Percentiles rank a stretch among this genome's conserved stretches.
phyloP scores from a whole-genome alignment of 371 early-diverging fungal species.

The Nematocida ironsii region DNA sequence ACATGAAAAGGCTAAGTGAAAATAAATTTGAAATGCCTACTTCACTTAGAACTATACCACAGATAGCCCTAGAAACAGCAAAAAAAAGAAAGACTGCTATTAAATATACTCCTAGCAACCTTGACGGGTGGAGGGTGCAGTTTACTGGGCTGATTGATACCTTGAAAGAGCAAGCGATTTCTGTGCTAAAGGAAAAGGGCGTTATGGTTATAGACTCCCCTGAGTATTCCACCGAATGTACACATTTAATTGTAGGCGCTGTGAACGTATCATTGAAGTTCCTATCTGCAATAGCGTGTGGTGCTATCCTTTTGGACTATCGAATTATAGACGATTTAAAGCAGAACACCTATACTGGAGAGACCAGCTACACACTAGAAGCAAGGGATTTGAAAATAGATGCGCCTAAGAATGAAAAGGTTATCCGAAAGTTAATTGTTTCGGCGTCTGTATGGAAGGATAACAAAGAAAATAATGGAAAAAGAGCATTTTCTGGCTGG shows the following conservation, averaged over 20 bases:
- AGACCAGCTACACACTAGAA: slow-evolving; percentile 1
- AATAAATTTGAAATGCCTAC: not conserved
- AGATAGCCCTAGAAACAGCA: slow-evolving; percentile 7
- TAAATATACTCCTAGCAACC: not conserved
- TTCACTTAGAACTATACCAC: not conserved
- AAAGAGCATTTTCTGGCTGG: slow-evolving; percentile 68
- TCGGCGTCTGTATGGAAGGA: slow-evolving; percentile 27
- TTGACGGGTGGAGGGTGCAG: slow-evolving; percentile 61
- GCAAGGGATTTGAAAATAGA: slow-evolving; percentile 12
- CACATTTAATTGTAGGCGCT: slow-evolving; percentile 69
- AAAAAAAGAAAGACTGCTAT: slow-evolving; percentile 31
- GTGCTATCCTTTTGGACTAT: slow-evolving; percentile 65
- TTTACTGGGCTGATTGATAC: slow-evolving; percentile 64
- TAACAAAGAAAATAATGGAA: slow-evolving; percentile 35
- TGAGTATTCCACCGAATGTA: slow-evolving; percentile 51
- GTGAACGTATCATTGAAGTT: slow-evolving; percentile 68
- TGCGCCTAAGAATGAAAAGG: slow-evolving; percentile 28
- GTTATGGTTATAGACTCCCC: slow-evolving; percentile 45
- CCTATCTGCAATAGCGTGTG: slow-evolving; percentile 63
- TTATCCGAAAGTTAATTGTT: slow-evolving; percentile 13
- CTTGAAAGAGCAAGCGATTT: slow-evolving; percentile 62
- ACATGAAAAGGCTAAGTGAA: slow-evolving; percentile 49
- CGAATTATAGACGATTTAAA: slow-evolving; percentile 61
- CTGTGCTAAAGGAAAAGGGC: slow-evolving; percentile 41
- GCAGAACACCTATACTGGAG: slow-evolving; percentile 2